phyloP scores from a whole-genome alignment of 140 eudicot species.

The Ambrosia hybrid region DNA sequence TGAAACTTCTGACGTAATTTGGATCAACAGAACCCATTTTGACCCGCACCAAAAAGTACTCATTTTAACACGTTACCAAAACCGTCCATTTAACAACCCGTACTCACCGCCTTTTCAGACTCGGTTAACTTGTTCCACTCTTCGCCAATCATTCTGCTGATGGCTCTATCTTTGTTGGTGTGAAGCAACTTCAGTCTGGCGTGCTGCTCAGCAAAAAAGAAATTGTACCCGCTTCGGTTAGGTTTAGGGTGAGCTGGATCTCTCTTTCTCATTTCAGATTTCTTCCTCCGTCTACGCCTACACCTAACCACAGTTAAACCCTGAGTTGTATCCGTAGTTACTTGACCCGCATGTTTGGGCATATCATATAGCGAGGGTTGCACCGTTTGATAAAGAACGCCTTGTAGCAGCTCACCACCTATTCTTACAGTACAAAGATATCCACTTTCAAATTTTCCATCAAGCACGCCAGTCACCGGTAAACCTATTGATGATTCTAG shows the following conservation, averaged over 20 bases:
- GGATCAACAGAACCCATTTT: no score
- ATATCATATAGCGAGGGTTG: constrained; percentile 27
- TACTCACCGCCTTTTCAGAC: constrained; percentile 68
- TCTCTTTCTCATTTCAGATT: constrained; percentile 75
- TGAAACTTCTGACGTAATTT: no score
- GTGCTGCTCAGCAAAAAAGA: constrained; percentile 95
- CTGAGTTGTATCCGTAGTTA: constrained; percentile 25
- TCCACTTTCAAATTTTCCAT: constrained; percentile 90
- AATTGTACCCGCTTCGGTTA: constrained; percentile 91
- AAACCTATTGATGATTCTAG: constrained; percentile 43
- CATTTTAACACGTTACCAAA: background rate
- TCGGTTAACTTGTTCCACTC: constrained; percentile 73
- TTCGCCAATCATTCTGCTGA: constrained; percentile 96
- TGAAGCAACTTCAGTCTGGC: constrained; percentile 70
- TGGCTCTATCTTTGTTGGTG: constrained; percentile 75
- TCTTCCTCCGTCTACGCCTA: constrained; percentile 85
- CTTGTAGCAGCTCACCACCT: constrained; percentile 71
- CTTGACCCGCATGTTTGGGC: constrained; percentile 10
- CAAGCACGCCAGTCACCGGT: constrained; percentile 70
- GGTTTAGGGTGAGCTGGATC: constrained; percentile 97
- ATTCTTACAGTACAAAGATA: constrained; percentile 77
- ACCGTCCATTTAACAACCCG: background rate
- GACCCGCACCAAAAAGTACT: no score
- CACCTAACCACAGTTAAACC: constrained; percentile 31
- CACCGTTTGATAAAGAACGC: constrained; percentile 80